Base-by-base conservation (phyloP, 2,329 filamentous ascomycete species). In the Ophiostoma pallidulum region DNA sequence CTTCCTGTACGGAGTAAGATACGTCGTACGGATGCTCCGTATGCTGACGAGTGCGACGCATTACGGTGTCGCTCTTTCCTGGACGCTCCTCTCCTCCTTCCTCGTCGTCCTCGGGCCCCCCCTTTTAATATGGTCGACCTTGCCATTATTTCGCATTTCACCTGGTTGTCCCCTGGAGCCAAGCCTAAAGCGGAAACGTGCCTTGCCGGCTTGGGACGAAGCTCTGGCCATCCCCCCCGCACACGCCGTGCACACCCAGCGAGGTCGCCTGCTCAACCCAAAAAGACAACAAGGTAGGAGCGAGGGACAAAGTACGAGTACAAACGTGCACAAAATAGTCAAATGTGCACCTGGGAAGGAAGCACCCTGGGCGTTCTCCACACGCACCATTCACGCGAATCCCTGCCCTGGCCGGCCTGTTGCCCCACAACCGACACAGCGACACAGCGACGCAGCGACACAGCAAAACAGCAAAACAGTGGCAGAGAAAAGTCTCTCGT, bases 261-360 rank as follows among this genome's bases (percentile, higher is more conserved):
- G 20, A 41, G 36, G 51, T 53, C 51, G 51, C 47, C 51, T 41
- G 49, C 51, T 41, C 51, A 53, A 53, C 50, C 36, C 36, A 24
- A 41, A 38, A 49, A 20, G 18, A 47, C 49, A 49, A 52, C 36
- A 45, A 46, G 39, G 16, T 32, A 28, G 24, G 24, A 40, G 31
- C 36, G 26, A 9, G 38, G 44, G 18, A 35, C 38, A 47, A n/a
- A 28, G 31, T 20, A n/a, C n/a, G 8, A 46, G 28, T 19, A 9
- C 14, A 20, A 48, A 9, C n/a, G n/a, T n/a, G n/a, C n/a, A 10
- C 5, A 26, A 35, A 26, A n/a, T 9, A 20, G 19, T n/a, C 4
- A 19, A 47, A 13, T 20, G 19, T 8, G 28, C 9, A 20, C 10
- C 5, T 28, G 24, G 24, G 24, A 28, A 28, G 24, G 24, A 28